Base-by-base conservation (phyloP, 2,329 filamentous ascomycete genomes). In the Blumeria hordei region DNA sequence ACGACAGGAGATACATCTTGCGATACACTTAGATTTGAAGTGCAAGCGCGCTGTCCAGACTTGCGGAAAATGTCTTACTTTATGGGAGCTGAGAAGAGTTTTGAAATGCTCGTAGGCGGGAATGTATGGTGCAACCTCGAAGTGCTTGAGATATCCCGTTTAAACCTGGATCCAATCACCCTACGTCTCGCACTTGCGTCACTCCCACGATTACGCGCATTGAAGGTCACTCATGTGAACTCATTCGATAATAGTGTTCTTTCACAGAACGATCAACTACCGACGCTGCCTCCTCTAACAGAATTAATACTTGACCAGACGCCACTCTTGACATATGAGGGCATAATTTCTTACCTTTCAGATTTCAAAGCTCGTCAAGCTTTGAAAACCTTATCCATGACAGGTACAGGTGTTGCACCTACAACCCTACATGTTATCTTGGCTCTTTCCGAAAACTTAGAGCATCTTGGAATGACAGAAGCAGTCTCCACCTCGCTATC, bases 1-100 rank as follows among this genome's bases (percentile, higher is more conserved):
- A 95, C 81, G 69, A 78, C 76, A 54, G 88, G 92, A 63, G 88
- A 95, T 58, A 71, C 78, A 3, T 74, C 77, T 34, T 93, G 83
- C 62, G 70, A 81, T 55, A 80, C 84, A 0, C 71, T 96, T 60
- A 81, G 86, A 58, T 78, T 92, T 61, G 88, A 94, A 67, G 72
- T 95, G 28, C 84, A 94, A 69, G 82, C 80, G 21, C 75, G 85
- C 53, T 95, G 90, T 66, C 79, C 83, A 10, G 80, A 90, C 64
- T 73, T 96, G 55, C 78, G 87, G 60, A 92, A 92, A 69, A 95
- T 94, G 86, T 82, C 78, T 55, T 96, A 93, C 68, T 74, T 78
- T 55, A 71, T 73, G 50, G 90, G 90, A 11, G 76, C 85, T 1
- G 90, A 95, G 69, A 76, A 76, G 56, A 84, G 81, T 63, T 75